phyloP scores from a whole-genome alignment of 1,284 basidiomycete species.

The Omphalotus olearius region DNA sequence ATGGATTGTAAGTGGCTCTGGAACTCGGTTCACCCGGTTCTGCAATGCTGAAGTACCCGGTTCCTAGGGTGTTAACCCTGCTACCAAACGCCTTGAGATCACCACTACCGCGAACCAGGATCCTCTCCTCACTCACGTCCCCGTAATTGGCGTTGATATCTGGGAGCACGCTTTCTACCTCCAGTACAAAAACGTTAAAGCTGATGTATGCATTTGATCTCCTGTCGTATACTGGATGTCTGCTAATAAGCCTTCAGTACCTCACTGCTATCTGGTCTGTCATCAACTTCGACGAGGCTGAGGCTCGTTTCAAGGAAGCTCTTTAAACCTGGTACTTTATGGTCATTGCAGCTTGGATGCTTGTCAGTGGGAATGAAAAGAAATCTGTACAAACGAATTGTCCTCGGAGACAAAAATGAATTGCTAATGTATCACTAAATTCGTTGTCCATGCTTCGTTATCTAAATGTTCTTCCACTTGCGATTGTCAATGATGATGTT shows the following conservation, averaged over 20 bases:
- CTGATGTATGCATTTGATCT: slow-evolving; percentile 47
- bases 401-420: too few relatives aligned
- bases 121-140: slow-evolving; percentile 70
- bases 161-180: slow-evolving; percentile 85
- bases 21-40: slow-evolving; percentile 1
- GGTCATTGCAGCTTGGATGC: too few relatives aligned
- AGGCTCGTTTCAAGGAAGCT: slow-evolving; percentile 59
- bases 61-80: slow-evolving; percentile 58
- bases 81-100: slow-evolving; percentile 66
- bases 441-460: too few relatives aligned
- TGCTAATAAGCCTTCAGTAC: slow-evolving; percentile 41
- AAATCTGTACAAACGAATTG: too few relatives aligned
- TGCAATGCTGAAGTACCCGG: too few relatives aligned
- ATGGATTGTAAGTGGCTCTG: slow-evolving; percentile 67
- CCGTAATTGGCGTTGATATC: slow-evolving; percentile 86
- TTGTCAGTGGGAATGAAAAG: too few relatives aligned
- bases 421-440: too few relatives aligned
- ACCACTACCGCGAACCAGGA: slow-evolving; percentile 87
- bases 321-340: too few relatives aligned
- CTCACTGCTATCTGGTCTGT: slow-evolving; percentile 80
- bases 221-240: neutral
- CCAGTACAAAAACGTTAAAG: slow-evolving; percentile 76
- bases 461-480: too few relatives aligned
- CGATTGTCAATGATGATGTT: too few relatives aligned
- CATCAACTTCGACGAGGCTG: slow-evolving; percentile 80